A percentile compares a stretch with the other conserved stretches of the same genome.
Conservation (phyloP, 2,329 filamentous ascomycete genomes). For the Claviceps paspali region DNA sequence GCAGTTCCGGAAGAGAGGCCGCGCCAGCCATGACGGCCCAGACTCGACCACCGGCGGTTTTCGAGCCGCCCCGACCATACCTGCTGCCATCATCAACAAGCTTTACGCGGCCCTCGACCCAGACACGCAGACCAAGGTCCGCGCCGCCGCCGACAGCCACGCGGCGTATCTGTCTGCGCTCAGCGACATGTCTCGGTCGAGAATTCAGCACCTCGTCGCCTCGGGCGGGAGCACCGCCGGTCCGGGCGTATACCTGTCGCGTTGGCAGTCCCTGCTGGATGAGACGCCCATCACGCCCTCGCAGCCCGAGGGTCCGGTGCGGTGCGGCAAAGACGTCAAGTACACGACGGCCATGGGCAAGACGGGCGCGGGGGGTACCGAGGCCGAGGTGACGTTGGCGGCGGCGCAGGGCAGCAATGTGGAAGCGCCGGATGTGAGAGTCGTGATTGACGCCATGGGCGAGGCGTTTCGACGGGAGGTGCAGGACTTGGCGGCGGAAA, state of each 20-base stretch:
- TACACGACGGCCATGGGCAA: constrained; percentile 27
- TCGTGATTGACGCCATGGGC: constrained; percentile 17
- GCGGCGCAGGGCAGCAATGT: constrained; percentile 12
- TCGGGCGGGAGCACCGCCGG: constrained; percentile 31
- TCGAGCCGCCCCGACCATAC: too few species aligned
- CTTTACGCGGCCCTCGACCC: constrained; percentile 31
- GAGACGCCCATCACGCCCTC: constrained; percentile 53
- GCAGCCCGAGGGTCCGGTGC: constrained; percentile 32
- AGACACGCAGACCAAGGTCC: constrained; percentile 28
- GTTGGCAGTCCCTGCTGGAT: constrained; percentile 59
- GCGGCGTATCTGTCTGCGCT: constrained; percentile 42
- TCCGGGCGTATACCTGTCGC: constrained; percentile 55
- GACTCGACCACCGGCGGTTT: too few species aligned
- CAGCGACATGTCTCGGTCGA: constrained; percentile 33
- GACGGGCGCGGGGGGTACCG: constrained; percentile 18
- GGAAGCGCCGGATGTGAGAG: constrained; percentile 15
- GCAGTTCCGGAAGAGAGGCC: constrained; percentile 30
- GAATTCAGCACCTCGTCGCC: constrained; percentile 41
- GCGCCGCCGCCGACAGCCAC: constrained; percentile 42
- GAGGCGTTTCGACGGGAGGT: constrained; percentile 29
- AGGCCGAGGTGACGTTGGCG: constrained; percentile 6
- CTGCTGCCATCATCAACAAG: constrained; percentile 22
- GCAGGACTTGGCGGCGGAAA: too few species aligned
- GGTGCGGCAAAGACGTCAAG: constrained; percentile 38
- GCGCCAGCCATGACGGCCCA: constrained; percentile 5